Conservation (phyloP, 495 filamentous ascomycete species). For the Penicillium cinerascens region DNA sequence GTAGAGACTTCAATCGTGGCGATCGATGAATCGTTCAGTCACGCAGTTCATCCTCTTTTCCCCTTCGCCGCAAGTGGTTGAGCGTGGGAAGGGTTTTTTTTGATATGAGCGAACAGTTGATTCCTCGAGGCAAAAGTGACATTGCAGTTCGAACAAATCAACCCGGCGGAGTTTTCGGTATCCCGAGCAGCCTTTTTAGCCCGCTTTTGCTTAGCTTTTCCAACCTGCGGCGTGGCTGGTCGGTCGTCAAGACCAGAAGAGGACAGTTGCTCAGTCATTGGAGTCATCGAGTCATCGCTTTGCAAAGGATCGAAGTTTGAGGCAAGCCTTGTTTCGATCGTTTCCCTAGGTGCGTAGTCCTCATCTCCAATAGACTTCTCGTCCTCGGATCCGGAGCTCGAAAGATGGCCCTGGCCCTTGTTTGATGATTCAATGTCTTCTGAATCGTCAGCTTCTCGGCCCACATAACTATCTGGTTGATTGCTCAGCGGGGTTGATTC, state of each 20-base stretch:
- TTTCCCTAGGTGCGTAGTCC: conserved; percentile 47
- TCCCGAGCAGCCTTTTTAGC: conserved; percentile 73
- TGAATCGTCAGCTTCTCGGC: not conserved
- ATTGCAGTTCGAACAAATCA: conserved; percentile 60
- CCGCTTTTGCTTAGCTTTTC: conserved; percentile 85
- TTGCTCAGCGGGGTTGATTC: not conserved
- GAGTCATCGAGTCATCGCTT: conserved; percentile 11
- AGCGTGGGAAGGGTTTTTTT: conserved; percentile 55
- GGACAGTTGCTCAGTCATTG: conserved; percentile 22
- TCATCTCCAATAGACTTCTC: conserved; percentile 25
- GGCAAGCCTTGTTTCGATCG: conserved; percentile 32
- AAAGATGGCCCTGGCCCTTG: not conserved
- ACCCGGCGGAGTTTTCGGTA: conserved; percentile 35
- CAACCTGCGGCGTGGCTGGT: conserved; percentile 51
- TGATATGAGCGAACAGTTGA: conserved; percentile 71
- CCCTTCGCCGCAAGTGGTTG: conserved; percentile 44
- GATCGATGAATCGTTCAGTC: not conserved
- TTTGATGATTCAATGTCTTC: not conserved
- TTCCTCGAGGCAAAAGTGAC: conserved; percentile 62
- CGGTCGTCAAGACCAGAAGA: conserved; percentile 19
- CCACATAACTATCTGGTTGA: not conserved
- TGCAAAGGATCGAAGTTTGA: conserved; percentile 4
- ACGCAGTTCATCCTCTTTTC: conserved; percentile 8
- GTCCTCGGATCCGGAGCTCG: not conserved
- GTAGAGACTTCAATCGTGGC: not conserved